Evolutionary conservation across 768 basidiomycete genomes (phyloP).

Genomic region (Mycena epipterygia): DNA sequence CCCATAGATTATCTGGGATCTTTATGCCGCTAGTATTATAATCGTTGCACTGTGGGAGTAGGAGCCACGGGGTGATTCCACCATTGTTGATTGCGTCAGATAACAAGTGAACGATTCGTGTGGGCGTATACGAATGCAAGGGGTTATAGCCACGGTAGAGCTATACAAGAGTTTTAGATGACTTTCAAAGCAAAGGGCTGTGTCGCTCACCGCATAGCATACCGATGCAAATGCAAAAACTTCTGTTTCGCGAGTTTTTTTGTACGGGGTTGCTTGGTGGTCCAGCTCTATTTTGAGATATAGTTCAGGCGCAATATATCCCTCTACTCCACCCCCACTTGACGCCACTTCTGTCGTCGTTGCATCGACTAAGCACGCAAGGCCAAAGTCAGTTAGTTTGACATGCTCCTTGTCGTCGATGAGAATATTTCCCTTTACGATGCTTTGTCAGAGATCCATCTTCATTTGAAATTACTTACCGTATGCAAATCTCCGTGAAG

Average conservation of each 20-base stretch:
- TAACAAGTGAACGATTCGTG: too few relatives aligned
- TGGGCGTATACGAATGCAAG: background rate
- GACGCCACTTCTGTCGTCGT: background rate
- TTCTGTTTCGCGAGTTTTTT: background rate
- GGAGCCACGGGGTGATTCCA: background rate
- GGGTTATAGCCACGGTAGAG: background rate
- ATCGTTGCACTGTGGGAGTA: background rate
- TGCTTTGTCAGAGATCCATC: background rate
- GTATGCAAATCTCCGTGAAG: constrained; percentile 8
- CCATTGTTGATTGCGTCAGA: background rate
- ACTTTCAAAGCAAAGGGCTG: too few relatives aligned
- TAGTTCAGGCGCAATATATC: background rate
- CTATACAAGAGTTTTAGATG: background rate
- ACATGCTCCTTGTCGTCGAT: constrained; percentile 2
- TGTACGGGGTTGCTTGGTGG: background rate
- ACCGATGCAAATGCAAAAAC: constrained; percentile 15
- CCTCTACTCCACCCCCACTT: background rate
- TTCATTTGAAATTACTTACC: background rate
- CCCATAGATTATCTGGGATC: constrained; percentile 1
- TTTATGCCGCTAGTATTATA: background rate
- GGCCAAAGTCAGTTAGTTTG: constrained; percentile 3
- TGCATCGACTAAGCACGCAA: background rate
- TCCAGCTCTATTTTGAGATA: background rate
- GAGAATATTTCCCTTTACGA: constrained; percentile 1
- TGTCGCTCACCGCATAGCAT: background rate